Conservation (phyloP, 331 rosid species). For the Acacia pycnantha region DNA sequence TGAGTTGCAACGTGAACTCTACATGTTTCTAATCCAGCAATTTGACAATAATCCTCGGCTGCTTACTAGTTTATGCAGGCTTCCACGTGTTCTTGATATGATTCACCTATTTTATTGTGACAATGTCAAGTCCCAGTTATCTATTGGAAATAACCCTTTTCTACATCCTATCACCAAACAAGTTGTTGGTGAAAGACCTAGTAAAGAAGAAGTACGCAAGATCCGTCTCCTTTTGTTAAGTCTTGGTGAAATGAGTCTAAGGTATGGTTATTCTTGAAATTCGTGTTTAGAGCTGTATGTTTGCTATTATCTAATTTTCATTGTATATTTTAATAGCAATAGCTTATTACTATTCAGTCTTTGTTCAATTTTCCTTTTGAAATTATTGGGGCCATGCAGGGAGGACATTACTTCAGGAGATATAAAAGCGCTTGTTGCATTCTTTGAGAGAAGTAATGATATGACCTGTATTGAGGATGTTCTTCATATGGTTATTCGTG, state of each 20-base stretch:
- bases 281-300: neutral
- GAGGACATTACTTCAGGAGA: conserved; percentile 76
- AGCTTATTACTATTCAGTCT: neutral
- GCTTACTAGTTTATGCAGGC: conserved; percentile 72
- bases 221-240: conserved; percentile 93
- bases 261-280: conserved; percentile 46
- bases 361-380: conserved; percentile 27
- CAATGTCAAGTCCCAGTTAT: conserved; percentile 52
- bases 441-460: conserved; percentile 87
- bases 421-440: conserved; percentile 81
- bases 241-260: conserved; percentile 97
- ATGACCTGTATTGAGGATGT: conserved; percentile 94
- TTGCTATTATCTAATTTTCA: conserved; percentile 18
- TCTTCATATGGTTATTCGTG: conserved; percentile 91
- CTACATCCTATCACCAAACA: conserved; percentile 49
- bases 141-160: conserved; percentile 54
- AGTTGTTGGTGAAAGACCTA: conserved; percentile 61
- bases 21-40: conserved; percentile 94
- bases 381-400: conserved; percentile 54
- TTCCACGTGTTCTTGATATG: conserved; percentile 86
- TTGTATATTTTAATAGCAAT: neutral
- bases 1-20: conserved; percentile 89
- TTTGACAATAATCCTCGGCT: conserved; percentile 92
- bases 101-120: conserved; percentile 79
- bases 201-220: conserved; percentile 81